Base-by-base conservation (phyloP, 2,329 filamentous ascomycete genomes). In the Neonectria punicea region DNA sequence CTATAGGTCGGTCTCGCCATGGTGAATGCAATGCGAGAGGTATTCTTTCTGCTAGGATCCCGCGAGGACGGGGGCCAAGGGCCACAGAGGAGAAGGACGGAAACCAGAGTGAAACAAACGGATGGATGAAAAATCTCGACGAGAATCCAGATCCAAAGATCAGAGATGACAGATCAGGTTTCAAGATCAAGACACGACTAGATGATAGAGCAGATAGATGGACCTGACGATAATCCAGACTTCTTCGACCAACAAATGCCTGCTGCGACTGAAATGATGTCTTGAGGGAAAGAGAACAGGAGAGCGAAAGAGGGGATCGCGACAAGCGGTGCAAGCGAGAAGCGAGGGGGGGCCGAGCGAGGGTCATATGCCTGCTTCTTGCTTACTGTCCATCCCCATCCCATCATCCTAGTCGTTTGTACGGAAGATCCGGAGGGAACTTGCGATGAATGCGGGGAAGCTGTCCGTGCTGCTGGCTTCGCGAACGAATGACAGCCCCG, bases 161-260 rank as follows among this genome's bases (percentile, higher is more conserved):
- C 36, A 39, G 14, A 10, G 36, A 39, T n/a, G 1, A n/a, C 36
- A 39, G 36, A 39, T 39, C 36, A 39, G 14, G 36, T 16, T 16
- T 39, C 36, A 39, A 39, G 36, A 39, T 22, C 57, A 53, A 64
- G 51, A 60, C 20, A 64, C 14, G 61, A 60, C 56, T 58, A 56
- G 56, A 64, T 50, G 61, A 59, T 60, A 64, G 56, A 64, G 61
- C 36, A 56, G 56, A 64, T 60, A 64, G 61, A 64, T 36, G 53
- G 53, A 57, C 60, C 60, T 56, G 36, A 62, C 43, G 50, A 44
- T 56, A 56, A 56, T 44, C 55, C 44, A 51, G 43, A 55, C 44
- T 53, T 58, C 50, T 56, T 64, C 44, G 61, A 49, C 56, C 56
- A 56, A 55, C 32, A 20, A 32, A 16, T 18, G 18, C 39, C 10